Base-by-base conservation (phyloP, 306 rosid species). In the Bauhinia variegata region DNA sequence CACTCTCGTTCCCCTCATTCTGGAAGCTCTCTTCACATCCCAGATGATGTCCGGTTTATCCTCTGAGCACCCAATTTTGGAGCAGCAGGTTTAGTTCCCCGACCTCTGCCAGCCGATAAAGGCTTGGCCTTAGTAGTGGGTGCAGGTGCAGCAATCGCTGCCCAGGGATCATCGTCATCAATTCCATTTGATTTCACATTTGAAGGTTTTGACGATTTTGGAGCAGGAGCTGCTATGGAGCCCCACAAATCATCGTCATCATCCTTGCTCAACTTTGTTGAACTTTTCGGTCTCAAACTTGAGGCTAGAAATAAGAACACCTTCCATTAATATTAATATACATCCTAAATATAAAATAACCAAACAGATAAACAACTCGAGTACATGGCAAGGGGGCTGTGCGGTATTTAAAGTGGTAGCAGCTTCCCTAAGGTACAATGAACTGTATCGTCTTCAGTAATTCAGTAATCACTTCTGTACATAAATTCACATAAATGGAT, bases 171-270 rank as follows among this genome's bases (percentile, higher is more conserved):
- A 70, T 88, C 95, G 42, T 83, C 89, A 51, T 78, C 84, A 36
- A 83, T 17, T 44, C 18, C 65, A 57, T 48, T 54, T 64, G 90
- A 8, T 72, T 80, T 95, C 54, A 85, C 55, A 70, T 77, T 84
- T 77, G 82, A 73, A 17, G 95, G 54, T 68, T 83, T 88, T 34
- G 97, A 71, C 58, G 68, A 37, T 74, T 85, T 83, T 56, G 97
- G 99, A 82, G 97, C 92, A 46, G 99, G 96, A 15, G 95, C 97
- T 13, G 99, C 96, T 46, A 88, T 88, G 78, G 95, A 79, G 58
- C 90, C 96, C 99, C 99, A 95, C 71, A 88, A 72, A 77, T 90
- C 97, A 54, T 86, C 91, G 46, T 86, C 92, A 8, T 79, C 90
- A 13, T 86, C 78, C 77, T 83, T 89, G 69, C 39, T 55, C 36